A percentile compares a stretch with the other conserved stretches of the same genome.
Conservation (phyloP, 805 yeast genomes). For the Metschnikowia santaceciliae region DNA sequence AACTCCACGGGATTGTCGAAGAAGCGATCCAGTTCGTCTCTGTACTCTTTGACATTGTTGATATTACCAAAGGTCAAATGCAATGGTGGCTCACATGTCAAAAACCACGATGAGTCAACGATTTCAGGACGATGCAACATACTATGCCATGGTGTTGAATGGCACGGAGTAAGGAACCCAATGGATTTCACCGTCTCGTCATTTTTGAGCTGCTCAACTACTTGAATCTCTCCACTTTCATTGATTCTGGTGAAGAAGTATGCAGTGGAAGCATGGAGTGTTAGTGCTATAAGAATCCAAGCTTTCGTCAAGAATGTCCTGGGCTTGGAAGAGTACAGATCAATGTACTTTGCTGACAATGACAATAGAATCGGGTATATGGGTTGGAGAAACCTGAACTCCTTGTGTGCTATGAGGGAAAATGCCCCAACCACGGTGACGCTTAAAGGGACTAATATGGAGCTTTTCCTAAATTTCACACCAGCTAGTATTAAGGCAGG, state of each 20-base stretch:
- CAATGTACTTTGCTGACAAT: constrained; percentile 36
- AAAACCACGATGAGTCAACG: constrained; percentile 53
- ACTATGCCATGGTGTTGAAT: constrained; percentile 94
- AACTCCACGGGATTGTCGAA: constrained; percentile 64
- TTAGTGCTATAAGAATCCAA: constrained; percentile 13
- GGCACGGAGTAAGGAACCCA: constrained; percentile 93
- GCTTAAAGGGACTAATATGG: constrained; percentile 23
- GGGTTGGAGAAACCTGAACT: constrained; percentile 84
- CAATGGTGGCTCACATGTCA: constrained; percentile 91
- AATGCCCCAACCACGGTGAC: constrained; percentile 49
- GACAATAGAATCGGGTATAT: constrained; percentile 69
- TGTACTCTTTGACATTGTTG: constrained; percentile 41
- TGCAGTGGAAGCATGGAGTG: constrained; percentile 41
- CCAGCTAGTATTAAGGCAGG: constrained; percentile 49
- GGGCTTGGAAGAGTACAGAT: not conserved
- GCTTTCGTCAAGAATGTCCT: not conserved
- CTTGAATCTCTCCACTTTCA: constrained; percentile 81
- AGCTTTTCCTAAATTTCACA: constrained; percentile 10
- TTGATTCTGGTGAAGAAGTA: constrained; percentile 60
- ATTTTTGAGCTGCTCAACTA: constrained; percentile 50
- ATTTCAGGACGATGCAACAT: constrained; percentile 60
- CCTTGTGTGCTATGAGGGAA: constrained; percentile 78
- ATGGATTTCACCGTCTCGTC: constrained; percentile 43
- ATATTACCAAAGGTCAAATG: constrained; percentile 26
- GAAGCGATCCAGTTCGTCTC: constrained; percentile 85